Base-by-base conservation (phyloP, 352 stramenopile species). In the Globisporangium abappressorium region DNA sequence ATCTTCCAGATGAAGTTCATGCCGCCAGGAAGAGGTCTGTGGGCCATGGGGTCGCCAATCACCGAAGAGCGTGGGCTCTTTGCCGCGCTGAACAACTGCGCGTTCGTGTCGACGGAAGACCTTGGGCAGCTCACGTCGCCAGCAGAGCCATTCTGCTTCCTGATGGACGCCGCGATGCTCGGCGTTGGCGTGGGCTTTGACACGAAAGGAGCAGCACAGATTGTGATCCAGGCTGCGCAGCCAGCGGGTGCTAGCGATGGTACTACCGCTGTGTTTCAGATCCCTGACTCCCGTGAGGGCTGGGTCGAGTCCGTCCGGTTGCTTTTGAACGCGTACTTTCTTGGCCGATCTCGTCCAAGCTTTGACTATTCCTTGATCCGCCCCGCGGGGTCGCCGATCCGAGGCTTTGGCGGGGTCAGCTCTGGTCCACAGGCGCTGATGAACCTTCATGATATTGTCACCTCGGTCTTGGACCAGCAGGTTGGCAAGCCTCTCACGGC, bases 161-260 rank as follows among this genome's bases (percentile, higher is more conserved):
- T 98, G n/a, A 98, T 98, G 94, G 93, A 98, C 65, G 91, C 93
- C 7, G 87, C 89, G 20, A 98, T 98, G 94, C 90, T 98, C 15
- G 94, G 91, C 8, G 93, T 98, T 14, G 94, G 94, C 22, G 94
- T 98, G 5, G 94, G 94, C 2, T 98, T 98, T 70, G 94, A 98
- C 74, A 98, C 92, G 0, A 93, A 97, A 56, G 94, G 92, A 3
- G 91, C 90, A 2, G 79, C 77, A 0, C 85, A 88, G 47, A 53
- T 97, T 34, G 62, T 63, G 5, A 76, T 92, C 0, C 74, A 71
- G 36, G 18, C 8, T 11, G 38, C 30, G 72, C 84, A 15, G 74
- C 62, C 14, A 65, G 77, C 38, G 58, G 71, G 24, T 24, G 46
- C 7, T 14, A 24, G 11, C 28, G 28, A 30, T 22, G 62, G 22